phyloP scores from a whole-genome alignment of 2,329 filamentous ascomycete species.

The Phialophora expanda region DNA sequence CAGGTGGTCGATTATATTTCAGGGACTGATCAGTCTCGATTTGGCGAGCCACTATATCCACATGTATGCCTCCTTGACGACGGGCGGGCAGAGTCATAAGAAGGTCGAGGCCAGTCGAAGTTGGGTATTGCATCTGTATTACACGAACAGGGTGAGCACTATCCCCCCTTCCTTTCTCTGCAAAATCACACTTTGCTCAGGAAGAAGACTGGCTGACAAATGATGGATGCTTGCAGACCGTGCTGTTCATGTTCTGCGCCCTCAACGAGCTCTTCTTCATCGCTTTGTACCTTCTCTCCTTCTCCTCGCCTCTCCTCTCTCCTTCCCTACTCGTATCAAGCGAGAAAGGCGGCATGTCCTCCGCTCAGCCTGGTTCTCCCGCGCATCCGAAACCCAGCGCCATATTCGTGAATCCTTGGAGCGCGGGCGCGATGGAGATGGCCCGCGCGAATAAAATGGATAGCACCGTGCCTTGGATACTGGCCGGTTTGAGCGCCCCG shows the following conservation, averaged over 20 bases:
- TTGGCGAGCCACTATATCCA: constrained; percentile 98
- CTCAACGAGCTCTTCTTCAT: constrained; percentile 98
- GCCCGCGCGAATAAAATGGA: constrained; percentile 94
- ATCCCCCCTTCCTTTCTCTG: not conserved
- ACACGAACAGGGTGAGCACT: constrained; percentile 84
- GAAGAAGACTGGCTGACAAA: constrained; percentile 4
- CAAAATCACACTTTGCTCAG: not conserved
- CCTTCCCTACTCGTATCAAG: constrained; percentile 72
- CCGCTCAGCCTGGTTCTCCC: constrained; percentile 68
- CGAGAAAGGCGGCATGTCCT: constrained; percentile 59
- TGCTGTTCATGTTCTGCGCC: constrained; percentile 87
- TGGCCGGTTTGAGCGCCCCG: constrained; percentile 79
- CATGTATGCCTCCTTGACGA: constrained; percentile 93
- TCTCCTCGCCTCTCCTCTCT: constrained; percentile 86
- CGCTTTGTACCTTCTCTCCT: constrained; percentile 94
- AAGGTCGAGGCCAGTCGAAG: constrained; percentile 86
- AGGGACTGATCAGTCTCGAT: constrained; percentile 88
- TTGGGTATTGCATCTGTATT: constrained; percentile 92
- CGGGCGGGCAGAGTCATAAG: constrained; percentile 89
- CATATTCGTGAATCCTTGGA: constrained; percentile 87
- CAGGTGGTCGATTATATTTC: constrained; percentile 91
- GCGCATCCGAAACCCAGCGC: constrained; percentile 70
- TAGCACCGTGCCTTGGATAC: constrained; percentile 75
- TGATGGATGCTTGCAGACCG: constrained; percentile 61
- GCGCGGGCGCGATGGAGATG: constrained; percentile 87